Evolutionary conservation across 2,329 filamentous ascomycete species (phyloP).

Genomic region (Calonectria honghensis): DNA sequence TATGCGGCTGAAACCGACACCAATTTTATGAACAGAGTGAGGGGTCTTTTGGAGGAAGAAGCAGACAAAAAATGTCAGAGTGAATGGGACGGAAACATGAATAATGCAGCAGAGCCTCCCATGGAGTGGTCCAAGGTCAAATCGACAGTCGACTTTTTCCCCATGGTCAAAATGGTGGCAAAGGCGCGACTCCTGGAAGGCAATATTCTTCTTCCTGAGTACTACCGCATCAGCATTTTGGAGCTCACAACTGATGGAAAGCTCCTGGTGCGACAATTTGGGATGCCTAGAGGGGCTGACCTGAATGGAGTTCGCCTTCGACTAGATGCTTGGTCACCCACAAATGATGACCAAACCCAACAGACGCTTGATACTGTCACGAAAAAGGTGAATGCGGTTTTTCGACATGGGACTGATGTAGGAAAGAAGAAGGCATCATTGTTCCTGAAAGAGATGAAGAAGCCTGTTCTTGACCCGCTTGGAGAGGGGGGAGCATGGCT

Average conservation of each 20-base stretch:
- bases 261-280: constrained; percentile 37
- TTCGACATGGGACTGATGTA: constrained; percentile 8
- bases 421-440: constrained; percentile 36
- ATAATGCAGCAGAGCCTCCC: constrained; percentile 21
- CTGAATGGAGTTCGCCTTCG: constrained; percentile 39
- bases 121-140: constrained; percentile 43
- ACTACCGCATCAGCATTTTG: constrained; percentile 44
- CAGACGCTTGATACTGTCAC: constrained; percentile 31
- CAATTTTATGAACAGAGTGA: constrained; percentile 14
- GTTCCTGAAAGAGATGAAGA: constrained; percentile 31
- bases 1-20: neutral
- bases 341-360: constrained; percentile 35
- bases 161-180: constrained; percentile 46
- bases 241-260: constrained; percentile 46
- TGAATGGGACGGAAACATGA: constrained; percentile 45
- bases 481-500: constrained; percentile 44
- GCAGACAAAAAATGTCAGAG: constrained; percentile 38
- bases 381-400: constrained; percentile 35
- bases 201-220: constrained; percentile 44
- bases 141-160: constrained; percentile 14
- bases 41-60: constrained; percentile 43
- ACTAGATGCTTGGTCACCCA: constrained; percentile 46
- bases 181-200: constrained; percentile 46
- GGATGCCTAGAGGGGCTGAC: constrained; percentile 39
- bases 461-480: constrained; percentile 2